phyloP scores from a whole-genome alignment of 2,329 filamentous ascomycete species.

The Diaporthe vaccinii region DNA sequence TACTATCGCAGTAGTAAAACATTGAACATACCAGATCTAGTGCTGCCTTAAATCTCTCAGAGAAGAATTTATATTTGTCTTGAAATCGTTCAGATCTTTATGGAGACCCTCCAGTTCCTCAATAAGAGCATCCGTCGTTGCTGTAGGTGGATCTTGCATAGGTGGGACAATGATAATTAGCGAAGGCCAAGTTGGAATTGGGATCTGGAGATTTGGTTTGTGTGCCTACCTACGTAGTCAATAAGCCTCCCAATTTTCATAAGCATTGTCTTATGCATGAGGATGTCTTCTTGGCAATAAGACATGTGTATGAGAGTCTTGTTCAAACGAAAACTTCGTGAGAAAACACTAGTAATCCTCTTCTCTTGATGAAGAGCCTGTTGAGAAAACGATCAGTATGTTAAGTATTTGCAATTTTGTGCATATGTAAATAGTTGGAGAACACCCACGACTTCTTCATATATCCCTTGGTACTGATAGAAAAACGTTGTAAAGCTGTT shows the following conservation, averaged over 20 bases:
- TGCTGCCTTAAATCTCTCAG: conserved; percentile 1
- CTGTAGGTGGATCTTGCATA: background rate
- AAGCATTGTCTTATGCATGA: background rate
- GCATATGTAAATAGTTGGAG: too few relatives aligned
- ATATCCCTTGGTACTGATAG: background rate
- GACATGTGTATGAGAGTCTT: conserved; percentile 6
- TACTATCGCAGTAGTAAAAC: background rate
- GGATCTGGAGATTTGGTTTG: background rate
- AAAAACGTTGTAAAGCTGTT: conserved; percentile 5
- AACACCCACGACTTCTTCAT: background rate
- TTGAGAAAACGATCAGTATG: background rate
- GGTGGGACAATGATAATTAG: background rate
- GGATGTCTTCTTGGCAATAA: conserved; percentile 5
- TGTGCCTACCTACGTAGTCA: background rate
- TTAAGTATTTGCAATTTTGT: too few relatives aligned
- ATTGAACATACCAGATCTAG: background rate
- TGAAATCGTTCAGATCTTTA: background rate
- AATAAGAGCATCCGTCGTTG: background rate
- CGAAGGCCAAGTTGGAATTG: background rate
- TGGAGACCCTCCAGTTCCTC: background rate
- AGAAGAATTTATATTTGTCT: background rate
- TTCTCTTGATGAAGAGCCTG: background rate
- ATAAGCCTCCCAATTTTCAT: background rate
- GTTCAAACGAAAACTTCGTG: background rate
- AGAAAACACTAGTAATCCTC: conserved; percentile 4